A percentile compares a stretch with the other conserved stretches of the same genome.
These are phyloP conservation scores for Detonula confervacea DNA, from an alignment of 352 stramenopile genomes.

Conservation along the genomic window DNA sequence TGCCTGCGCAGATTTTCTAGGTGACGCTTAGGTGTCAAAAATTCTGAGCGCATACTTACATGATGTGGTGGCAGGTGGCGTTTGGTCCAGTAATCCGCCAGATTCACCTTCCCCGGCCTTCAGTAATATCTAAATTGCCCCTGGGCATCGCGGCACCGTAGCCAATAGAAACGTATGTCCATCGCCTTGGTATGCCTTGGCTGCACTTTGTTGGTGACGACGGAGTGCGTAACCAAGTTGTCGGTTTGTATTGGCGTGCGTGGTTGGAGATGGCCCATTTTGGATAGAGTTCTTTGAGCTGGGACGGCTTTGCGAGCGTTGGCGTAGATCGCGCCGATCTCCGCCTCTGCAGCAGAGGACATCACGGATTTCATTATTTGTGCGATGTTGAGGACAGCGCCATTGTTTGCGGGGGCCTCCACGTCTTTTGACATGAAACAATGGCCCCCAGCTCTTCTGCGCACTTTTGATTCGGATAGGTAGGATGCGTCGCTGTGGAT, in stretches of 20 bases:
- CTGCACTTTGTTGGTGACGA: neutral
- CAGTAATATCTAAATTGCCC: conserved; percentile 45
- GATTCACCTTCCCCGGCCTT: conserved; percentile 1
- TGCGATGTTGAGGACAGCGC: neutral
- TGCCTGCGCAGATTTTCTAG: neutral
- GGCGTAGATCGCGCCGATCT: neutral
- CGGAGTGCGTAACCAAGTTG: neutral
- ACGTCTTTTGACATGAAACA: conserved; percentile 15
- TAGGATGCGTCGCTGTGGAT: conserved; percentile 49
- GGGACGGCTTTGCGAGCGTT: neutral
- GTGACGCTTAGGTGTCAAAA: neutral
- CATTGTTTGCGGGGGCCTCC: conserved; percentile 14
- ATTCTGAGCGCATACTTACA: neutral
- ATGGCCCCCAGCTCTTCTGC: conserved; percentile 29
- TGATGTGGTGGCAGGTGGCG: conserved; percentile 36
- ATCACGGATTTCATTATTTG: neutral
- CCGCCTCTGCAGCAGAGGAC: neutral
- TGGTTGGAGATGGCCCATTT: neutral
- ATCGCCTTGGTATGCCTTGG: neutral
- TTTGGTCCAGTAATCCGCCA: conserved; percentile 43
- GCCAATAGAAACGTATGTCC: no score
- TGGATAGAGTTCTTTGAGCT: neutral
- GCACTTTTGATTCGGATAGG: conserved; percentile 20
- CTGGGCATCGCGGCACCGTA: neutral
- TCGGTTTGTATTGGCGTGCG: neutral